These are phyloP conservation scores for Ceratobasidium sp. DNA, from an alignment of 1,284 basidiomycete species.

Conservation along the genomic window DNA sequence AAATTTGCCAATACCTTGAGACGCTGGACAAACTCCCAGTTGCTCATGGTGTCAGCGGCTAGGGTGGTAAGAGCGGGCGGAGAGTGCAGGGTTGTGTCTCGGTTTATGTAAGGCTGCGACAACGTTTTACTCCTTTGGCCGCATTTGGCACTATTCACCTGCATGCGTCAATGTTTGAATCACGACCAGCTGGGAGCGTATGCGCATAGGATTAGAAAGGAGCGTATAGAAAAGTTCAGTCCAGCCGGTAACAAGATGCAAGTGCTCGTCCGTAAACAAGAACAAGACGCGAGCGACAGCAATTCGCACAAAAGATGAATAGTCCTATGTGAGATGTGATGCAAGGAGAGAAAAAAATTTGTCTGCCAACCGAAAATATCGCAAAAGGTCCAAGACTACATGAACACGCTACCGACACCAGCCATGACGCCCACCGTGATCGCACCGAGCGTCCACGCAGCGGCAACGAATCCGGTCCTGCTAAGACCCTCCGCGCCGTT, in stretches of 20 bases:
- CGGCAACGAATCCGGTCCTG: conserved; percentile 5
- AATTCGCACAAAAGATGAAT: neutral
- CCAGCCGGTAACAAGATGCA: neutral
- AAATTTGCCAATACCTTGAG: neutral
- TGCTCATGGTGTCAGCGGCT: neutral
- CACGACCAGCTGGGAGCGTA: neutral
- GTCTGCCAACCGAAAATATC: conserved; percentile 5
- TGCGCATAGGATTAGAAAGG: neutral
- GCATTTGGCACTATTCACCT: neutral
- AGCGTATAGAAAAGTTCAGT: conserved; percentile 1
- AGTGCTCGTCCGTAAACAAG: neutral
- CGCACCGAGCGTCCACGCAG: conserved; percentile 28
- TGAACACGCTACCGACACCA: conserved; percentile 29
- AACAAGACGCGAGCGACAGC: neutral
- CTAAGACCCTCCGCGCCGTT: conserved; percentile 44
- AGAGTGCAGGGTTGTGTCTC: conserved; percentile 13
- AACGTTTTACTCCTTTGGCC: neutral
- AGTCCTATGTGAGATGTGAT: conserved; percentile 17
- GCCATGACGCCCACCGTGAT: conserved; percentile 9
- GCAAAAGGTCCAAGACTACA: neutral
- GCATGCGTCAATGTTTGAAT: neutral
- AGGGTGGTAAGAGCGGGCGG: neutral
- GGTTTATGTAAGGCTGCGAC: conserved; percentile 6
- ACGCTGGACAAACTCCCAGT: conserved; percentile 11
- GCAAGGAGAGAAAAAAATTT: conserved; percentile 10